Base-by-base conservation (phyloP, 352 stramenopile genomes). In the Thalassiosira mediterranea region DNA sequence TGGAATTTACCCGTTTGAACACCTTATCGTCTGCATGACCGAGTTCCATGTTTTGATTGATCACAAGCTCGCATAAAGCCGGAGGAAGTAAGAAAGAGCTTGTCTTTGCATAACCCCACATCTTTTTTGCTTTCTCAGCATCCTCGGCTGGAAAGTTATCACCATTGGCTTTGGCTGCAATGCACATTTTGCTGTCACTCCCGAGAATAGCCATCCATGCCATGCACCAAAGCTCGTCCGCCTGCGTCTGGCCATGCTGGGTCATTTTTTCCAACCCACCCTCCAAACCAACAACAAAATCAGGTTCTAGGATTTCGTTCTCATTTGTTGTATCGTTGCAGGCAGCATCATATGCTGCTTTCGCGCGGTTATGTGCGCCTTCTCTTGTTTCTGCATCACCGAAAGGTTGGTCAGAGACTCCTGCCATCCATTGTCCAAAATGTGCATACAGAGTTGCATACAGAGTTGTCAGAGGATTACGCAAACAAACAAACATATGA, bases 1-100 rank as follows among this genome's bases (percentile, higher is more conserved):
- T 95, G 3, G 76, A 88, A 73, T 94, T 93, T 0, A 71, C 72
- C 23, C 82, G 70, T 29, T 76, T 47, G 76, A 93, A 93, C 25
- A 95, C 70, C 38, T 85, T 62, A 69, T 95, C 90, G 78, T 94
- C 89, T 0, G 90, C 91, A 69, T 91, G 68, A 56, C 91, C 91
- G 5, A 95, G 51, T 83, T 95, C 91, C 79, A 95, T 91, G 17
- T 81, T 79, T 54, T 86, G 32, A 38, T 90, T 46, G 11, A 84
- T 46, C 15, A 95, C 72, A 31, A 94, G 59, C 23, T 84, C 62
- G 19, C 62, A 66, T 8, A 95, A 54, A n/a, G 37, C 47, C 5
- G 76, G 70, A 38, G 91, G 91, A n/a, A 95, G 56, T 19, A 83
- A 47, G 73, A 95, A 95, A 0, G 84, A 79, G 3, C 49, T 81